A percentile compares a stretch with the other conserved stretches of the same genome.
These are phyloP conservation scores for Blastobotrys muscicola DNA, from an alignment of 805 yeast species.

Conservation along the genomic window DNA sequence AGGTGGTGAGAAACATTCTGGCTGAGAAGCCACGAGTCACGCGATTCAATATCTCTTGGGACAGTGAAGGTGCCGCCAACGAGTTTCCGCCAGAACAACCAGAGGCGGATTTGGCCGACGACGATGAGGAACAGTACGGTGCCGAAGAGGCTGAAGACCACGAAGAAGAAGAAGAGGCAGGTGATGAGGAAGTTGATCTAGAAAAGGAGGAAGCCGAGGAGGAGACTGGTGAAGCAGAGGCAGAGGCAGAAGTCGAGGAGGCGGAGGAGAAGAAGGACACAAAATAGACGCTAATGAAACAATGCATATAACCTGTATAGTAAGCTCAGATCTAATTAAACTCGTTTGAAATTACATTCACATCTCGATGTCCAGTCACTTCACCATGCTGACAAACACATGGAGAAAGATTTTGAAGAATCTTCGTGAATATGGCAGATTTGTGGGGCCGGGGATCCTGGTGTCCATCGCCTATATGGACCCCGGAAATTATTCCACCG, in stretches of 20 bases:
- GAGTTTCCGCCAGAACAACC: constrained; percentile 73
- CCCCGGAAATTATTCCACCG: constrained; percentile 94
- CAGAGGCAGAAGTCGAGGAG: constrained; percentile 37
- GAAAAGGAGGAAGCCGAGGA: constrained; percentile 13
- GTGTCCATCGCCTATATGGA: constrained; percentile 94
- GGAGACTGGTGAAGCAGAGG: constrained; percentile 38
- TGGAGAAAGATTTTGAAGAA: too few relatives aligned
- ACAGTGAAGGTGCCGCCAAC: constrained; percentile 54
- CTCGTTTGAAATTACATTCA: too few relatives aligned
- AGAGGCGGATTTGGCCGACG: constrained; percentile 53
- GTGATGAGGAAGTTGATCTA: constrained; percentile 39
- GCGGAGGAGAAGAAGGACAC: constrained; percentile 27
- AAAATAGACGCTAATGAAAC: neutral
- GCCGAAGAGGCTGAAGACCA: constrained; percentile 21
- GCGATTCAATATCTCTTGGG: constrained; percentile 95
- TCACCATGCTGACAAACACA: neutral
- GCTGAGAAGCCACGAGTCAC: constrained; percentile 98
- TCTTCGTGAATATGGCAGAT: constrained; percentile 38
- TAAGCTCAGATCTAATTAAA: too few relatives aligned
- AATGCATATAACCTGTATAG: too few relatives aligned
- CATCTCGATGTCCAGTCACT: neutral
- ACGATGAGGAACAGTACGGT: constrained; percentile 43
- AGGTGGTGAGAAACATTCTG: constrained; percentile 84
- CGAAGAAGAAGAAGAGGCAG: constrained; percentile 43
- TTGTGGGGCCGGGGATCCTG: constrained; percentile 94